Conservation (phyloP, 495 filamentous ascomycete species). For the Lophiotrema nucula region DNA sequence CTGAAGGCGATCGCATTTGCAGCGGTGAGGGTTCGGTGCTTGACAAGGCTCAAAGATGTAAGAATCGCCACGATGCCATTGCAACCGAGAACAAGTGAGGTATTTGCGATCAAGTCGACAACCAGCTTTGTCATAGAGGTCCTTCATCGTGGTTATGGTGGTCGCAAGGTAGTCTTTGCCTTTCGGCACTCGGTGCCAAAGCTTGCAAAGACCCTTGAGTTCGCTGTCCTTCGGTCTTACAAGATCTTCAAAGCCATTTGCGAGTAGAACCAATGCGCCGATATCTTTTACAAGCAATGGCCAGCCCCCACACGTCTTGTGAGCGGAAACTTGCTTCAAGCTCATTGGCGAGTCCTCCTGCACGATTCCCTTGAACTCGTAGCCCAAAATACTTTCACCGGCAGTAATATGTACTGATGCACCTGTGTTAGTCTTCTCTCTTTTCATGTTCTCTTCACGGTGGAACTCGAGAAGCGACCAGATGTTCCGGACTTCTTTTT, state of each 20-base stretch:
- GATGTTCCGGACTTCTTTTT: conserved; percentile 28
- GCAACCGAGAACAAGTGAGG: conserved; percentile 25
- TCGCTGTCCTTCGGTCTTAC: conserved; percentile 14
- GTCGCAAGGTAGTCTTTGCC: conserved; percentile 31
- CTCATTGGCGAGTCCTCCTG: conserved; percentile 20
- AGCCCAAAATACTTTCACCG: conserved; percentile 21
- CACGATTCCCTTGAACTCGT: conserved; percentile 31
- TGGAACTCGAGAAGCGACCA: conserved; percentile 36
- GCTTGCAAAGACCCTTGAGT: conserved; percentile 14
- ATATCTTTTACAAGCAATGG: conserved; percentile 27
- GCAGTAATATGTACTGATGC: conserved; percentile 4
- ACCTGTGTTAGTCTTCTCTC: conserved; percentile 3
- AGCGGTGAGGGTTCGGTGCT: not conserved
- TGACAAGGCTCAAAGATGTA: conserved; percentile 29
- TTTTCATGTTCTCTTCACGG: conserved; percentile 25
- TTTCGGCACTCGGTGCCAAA: conserved; percentile 30
- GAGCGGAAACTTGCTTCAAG: conserved; percentile 14
- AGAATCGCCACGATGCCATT: conserved; percentile 33
- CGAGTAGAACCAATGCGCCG: conserved; percentile 32
- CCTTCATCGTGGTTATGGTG: conserved; percentile 18
- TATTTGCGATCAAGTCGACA: conserved; percentile 9
- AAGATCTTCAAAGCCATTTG: conserved; percentile 32
- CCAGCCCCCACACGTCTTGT: conserved; percentile 34
- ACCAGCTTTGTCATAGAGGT: conserved; percentile 30
- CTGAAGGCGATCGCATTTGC: conserved; percentile 21